Conservation (phyloP, 106 monocot species). For the Dioscorea dumetorum region DNA sequence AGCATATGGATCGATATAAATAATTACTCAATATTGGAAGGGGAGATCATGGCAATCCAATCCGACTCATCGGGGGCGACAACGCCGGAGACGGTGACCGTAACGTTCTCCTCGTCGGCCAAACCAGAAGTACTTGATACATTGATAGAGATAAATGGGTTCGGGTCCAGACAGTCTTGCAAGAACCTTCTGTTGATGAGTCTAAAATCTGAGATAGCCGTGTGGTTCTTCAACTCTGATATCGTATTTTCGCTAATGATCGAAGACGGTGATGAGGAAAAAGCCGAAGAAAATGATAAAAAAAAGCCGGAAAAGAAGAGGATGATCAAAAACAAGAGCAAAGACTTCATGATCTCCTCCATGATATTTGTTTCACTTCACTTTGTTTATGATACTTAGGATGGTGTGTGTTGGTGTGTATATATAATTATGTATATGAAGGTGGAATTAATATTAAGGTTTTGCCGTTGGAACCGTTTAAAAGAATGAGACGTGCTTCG, state of each 20-base stretch:
- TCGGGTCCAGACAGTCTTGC: constrained; percentile 19
- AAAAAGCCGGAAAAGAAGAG: not conserved
- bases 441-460: too few species aligned
- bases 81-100: constrained; percentile 57
- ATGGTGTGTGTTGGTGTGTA: too few species aligned
- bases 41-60: constrained; percentile 78
- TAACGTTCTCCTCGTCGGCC: constrained; percentile 42
- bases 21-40: constrained; percentile 44
- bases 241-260: not conserved
- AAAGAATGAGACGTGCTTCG: too few species aligned
- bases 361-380: too few species aligned
- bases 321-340: not conserved
- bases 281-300: not conserved
- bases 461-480: too few species aligned
- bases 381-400: too few species aligned
- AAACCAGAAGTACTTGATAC: constrained; percentile 16
- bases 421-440: too few species aligned
- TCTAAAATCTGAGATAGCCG: constrained; percentile 43
- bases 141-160: constrained; percentile 37
- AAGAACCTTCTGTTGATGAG: constrained; percentile 47
- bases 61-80: constrained; percentile 34
- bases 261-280: not conserved
- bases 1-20: not conserved
- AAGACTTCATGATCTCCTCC: not conserved
- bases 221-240: constrained; percentile 12